Conservation (phyloP, 305 asterid genomes). For the Solanum hybrid region DNA sequence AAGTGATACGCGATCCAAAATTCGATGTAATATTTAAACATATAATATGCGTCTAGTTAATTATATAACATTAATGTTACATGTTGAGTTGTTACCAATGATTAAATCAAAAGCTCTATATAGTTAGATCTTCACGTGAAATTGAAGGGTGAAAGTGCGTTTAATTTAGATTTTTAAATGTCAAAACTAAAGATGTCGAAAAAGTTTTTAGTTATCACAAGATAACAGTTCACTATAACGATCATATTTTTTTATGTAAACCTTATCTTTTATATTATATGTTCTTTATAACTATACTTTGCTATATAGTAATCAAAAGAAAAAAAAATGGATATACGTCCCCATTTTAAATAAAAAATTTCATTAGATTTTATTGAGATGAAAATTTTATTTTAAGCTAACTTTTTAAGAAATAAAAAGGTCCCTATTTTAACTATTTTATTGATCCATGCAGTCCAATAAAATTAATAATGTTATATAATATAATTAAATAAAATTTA, state of each 20-base stretch:
- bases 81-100: no score
- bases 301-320: no score
- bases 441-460: neutral
- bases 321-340: neutral
- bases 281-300: no score
- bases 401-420: neutral
- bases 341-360: no score
- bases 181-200: neutral
- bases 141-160: rapidly evolving
- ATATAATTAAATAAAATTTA: no score
- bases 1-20: neutral
- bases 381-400: neutral
- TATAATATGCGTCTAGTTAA: no score
- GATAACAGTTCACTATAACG: neutral
- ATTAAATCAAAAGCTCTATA: no score
- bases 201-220: neutral
- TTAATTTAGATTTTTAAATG: neutral
- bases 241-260: neutral
- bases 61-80: neutral
- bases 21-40: neutral
- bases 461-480: neutral
- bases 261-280: no score
- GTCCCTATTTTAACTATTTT: neutral
- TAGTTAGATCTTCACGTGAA: neutral
- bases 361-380: no score